Conservation (phyloP, 2,329 filamentous ascomycete species). For the Aspergillus costaricaensis region DNA sequence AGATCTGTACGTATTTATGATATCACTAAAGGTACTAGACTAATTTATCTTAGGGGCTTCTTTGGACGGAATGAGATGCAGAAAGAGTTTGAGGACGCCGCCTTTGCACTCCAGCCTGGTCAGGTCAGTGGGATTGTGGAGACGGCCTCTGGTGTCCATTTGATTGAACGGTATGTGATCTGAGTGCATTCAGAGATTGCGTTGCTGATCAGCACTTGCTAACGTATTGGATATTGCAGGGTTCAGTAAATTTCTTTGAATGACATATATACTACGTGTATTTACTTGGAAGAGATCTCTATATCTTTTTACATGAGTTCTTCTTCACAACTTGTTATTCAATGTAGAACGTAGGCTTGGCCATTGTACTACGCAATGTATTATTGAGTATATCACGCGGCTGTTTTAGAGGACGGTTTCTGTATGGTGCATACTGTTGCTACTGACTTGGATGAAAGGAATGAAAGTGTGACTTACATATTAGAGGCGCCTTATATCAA, state of each 20-base stretch:
- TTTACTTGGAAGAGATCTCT: neutral
- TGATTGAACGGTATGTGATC: constrained; percentile 80
- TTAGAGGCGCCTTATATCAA: too few relatives aligned
- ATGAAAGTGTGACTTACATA: too few relatives aligned
- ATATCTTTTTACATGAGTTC: constrained; percentile 10
- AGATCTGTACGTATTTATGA: constrained; percentile 64
- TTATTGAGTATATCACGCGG: too few relatives aligned
- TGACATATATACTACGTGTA: neutral
- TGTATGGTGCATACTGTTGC: too few relatives aligned
- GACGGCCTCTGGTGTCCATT: constrained; percentile 89
- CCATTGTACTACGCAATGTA: too few relatives aligned
- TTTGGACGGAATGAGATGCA: constrained; percentile 97
- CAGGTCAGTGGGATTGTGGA: constrained; percentile 86
- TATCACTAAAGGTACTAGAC: neutral
- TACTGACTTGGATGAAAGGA: too few relatives aligned
- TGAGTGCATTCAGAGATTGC: neutral
- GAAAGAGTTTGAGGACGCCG: constrained; percentile 95
- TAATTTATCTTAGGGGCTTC: constrained; percentile 63
- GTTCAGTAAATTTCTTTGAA: constrained; percentile 23
- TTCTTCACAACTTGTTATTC: neutral
- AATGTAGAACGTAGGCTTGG: too few relatives aligned
- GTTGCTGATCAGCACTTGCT: neutral
- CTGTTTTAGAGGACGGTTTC: too few relatives aligned
- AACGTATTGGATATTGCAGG: constrained; percentile 12
- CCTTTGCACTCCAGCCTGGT: constrained; percentile 84